A percentile compares a stretch with the other conserved stretches of the same genome.
Conservation (phyloP, 2,329 filamentous ascomycete genomes). For the Pleomassaria siparia region DNA sequence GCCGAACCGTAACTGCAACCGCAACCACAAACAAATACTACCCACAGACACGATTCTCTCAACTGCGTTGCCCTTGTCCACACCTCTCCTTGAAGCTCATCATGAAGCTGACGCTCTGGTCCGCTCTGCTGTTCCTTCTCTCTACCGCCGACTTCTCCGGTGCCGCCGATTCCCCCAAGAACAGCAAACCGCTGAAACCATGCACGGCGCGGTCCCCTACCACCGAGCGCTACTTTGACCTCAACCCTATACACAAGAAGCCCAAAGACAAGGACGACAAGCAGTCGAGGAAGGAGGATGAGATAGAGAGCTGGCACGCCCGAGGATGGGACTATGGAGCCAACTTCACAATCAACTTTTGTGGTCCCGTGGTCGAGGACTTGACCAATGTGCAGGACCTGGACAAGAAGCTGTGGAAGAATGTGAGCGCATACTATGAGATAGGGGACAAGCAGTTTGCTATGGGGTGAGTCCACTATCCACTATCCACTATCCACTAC, state of each 20-base stretch:
- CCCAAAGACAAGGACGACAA: conserved; percentile 47
- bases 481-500: no score
- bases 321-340: conserved; percentile 75
- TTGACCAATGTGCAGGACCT: conserved; percentile 66
- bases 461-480: conserved; percentile 65
- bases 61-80: conserved; percentile 8
- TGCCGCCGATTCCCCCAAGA: conserved; percentile 32
- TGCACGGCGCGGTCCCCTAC: conserved; percentile 65
- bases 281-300: conserved; percentile 55
- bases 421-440: conserved; percentile 78
- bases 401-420: conserved; percentile 63
- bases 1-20: conserved; percentile 1
- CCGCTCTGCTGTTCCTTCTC: conserved; percentile 35
- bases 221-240: conserved; percentile 65
- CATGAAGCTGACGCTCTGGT: conserved; percentile 31
- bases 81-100: conserved; percentile 10
- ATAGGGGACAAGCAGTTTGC: conserved; percentile 67
- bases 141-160: conserved; percentile 38
- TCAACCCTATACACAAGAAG: conserved; percentile 58
- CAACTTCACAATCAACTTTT: conserved; percentile 85
- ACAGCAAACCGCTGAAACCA: conserved; percentile 51
- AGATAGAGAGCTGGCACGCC: conserved; percentile 63
- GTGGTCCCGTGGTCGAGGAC: conserved; percentile 70
- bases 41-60: neutral
- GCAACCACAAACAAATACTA: neutral